Percentiles rank a stretch among this genome's conserved stretches.
These are phyloP conservation scores for Coemansia sp. DNA, from an alignment of 192 early-diverging fungal species.

Conservation along the genomic window DNA sequence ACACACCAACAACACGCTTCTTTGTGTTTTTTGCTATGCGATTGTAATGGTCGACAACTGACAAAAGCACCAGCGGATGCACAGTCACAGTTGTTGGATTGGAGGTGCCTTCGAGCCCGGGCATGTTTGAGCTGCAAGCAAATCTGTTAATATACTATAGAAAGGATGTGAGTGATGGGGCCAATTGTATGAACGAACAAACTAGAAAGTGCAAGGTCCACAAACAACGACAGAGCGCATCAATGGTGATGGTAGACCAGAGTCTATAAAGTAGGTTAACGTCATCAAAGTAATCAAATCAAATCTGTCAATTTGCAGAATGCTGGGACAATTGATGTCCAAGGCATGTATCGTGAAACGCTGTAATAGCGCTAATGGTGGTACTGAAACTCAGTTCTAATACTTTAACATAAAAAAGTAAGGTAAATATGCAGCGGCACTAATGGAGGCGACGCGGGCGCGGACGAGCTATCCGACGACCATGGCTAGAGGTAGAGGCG, in stretches of 20 bases:
- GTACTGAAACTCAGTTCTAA: not conserved
- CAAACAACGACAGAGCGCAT: not conserved
- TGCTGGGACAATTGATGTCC: too few species aligned
- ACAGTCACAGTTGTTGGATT: slow-evolving; percentile 72
- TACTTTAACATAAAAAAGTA: slow-evolving; percentile 1
- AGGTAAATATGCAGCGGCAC: too few species aligned
- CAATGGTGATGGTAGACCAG: too few species aligned
- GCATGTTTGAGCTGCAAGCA: slow-evolving; percentile 22
- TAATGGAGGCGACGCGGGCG: slow-evolving; percentile 36
- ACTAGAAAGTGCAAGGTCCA: not conserved
- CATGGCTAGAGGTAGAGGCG: slow-evolving; percentile 34
- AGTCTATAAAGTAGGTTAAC: not conserved
- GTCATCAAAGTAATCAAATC: slow-evolving; percentile 7
- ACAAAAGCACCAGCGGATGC: slow-evolving; percentile 96
- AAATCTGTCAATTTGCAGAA: not conserved
- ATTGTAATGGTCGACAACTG: slow-evolving; percentile 99
- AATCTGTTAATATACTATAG: slow-evolving; percentile 1
- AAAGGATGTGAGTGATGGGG: not conserved
- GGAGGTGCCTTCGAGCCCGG: slow-evolving; percentile 44
- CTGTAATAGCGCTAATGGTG: too few species aligned
- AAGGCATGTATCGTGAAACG: too few species aligned
- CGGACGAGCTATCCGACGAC: slow-evolving; percentile 40
- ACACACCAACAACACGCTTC: slow-evolving; percentile 95
- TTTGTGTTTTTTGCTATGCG: slow-evolving; percentile 91
- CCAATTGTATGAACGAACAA: not conserved